These are phyloP conservation scores for Aureobasidium sp. DNA, from an alignment of 2,329 filamentous ascomycete genomes.

Conservation along the genomic window DNA sequence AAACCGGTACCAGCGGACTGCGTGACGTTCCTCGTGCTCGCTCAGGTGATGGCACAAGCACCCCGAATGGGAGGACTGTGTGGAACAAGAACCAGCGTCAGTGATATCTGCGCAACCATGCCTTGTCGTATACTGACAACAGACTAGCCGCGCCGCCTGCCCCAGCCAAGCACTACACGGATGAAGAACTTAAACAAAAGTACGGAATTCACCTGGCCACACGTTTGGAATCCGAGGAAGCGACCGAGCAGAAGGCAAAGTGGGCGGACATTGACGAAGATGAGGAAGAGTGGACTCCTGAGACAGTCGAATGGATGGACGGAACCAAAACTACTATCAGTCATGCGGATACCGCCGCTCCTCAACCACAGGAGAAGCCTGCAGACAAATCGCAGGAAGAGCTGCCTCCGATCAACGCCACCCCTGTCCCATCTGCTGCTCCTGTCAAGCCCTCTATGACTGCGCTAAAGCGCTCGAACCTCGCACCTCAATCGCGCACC, in stretches of 20 bases:
- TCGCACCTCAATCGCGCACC: slow-evolving; percentile 36
- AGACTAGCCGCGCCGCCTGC: slow-evolving; percentile 52
- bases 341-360: slow-evolving; percentile 10
- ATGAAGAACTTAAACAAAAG: slow-evolving; percentile 76
- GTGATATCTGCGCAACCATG: slow-evolving; percentile 30
- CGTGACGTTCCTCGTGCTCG: slow-evolving; percentile 37
- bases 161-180: slow-evolving; percentile 74
- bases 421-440: slow-evolving; percentile 12
- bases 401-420: slow-evolving; percentile 12
- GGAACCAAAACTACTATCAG: slow-evolving; percentile 63
- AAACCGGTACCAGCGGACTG: slow-evolving; percentile 58
- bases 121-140: slow-evolving; percentile 22
- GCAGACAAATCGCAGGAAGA: slow-evolving; percentile 17
- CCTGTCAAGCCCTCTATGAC: slow-evolving; percentile 23
- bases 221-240: slow-evolving; percentile 67
- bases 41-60: slow-evolving; percentile 28
- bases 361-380: slow-evolving; percentile 16
- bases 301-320: slow-evolving; percentile 81
- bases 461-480: slow-evolving; percentile 29
- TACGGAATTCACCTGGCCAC: slow-evolving; percentile 81
- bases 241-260: slow-evolving; percentile 57
- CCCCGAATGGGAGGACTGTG: slow-evolving; percentile 65
- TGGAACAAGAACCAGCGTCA: slow-evolving; percentile 86
- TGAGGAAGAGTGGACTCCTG: slow-evolving; percentile 79
- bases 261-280: slow-evolving; percentile 90